Evolutionary conservation across 2,329 filamentous ascomycete genomes (phyloP), one percentile per base, ranked within the genome.

Genomic region (Huntiella moniliformis): DNA sequence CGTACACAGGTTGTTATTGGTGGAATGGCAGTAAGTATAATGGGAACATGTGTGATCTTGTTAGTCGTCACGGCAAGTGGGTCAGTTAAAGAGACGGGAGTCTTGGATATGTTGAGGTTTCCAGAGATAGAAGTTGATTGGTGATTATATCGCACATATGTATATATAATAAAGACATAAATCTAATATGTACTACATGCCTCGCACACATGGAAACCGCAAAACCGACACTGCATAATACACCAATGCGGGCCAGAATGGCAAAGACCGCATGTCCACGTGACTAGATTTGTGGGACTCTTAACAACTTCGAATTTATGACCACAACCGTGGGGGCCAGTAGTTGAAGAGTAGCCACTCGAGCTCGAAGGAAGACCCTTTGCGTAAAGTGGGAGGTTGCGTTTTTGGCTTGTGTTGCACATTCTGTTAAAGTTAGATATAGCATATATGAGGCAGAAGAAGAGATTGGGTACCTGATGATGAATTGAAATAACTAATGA

Each of bases 1-100:
- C 88, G 85, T 62, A 96, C 91, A 34, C 87, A 96, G 58, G 61
- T 79, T 37, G 64, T 79, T 17, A 71, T 83, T 54, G 72, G 67
- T 2, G 60, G 74, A 3, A 68, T 82, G 22, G 72, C 78, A 3
- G 55, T 70, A 6, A 67, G 67, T 33, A 83, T 84, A 51, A 65
- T 82, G 22, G 75, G 68, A 5, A 74, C 78, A 6, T 82, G 78
- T 54, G 59, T 82, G 1, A 61, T 81, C 8, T 65, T 84, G 3
- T 57, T 84, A 3, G 63, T 73, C 22, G 22, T 28, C 22, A 28
- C 22, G 22, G 22, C 22, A 28, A 28, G 22, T 8, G 17, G 18
- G 8, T 12, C 13, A 1, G 22, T 28, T 3, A 28, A 28, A 8
- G 6, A 28, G 10, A 18, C 38, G 15, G 38, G 38, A 22, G 22